Evolutionary conservation across 2,329 filamentous ascomycete genomes (phyloP), one percentile per base, ranked within the genome.

Genomic region (Colletotrichum shisoi): DNA sequence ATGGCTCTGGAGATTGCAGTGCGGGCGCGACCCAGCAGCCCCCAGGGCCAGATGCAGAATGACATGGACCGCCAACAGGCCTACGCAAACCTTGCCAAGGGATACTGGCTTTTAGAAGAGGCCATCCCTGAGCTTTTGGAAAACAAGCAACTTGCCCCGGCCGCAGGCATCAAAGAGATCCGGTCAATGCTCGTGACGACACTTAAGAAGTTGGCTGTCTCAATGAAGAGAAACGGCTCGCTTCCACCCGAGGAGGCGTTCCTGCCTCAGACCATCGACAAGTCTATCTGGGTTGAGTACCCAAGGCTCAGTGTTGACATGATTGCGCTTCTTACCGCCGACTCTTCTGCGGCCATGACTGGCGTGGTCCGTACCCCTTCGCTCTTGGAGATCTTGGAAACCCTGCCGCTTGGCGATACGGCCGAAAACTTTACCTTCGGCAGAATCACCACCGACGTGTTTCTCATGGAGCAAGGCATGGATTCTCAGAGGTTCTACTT

Each of bases 1-100:
- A 87, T 89, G 73, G 88, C 89, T 11, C 82, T 97, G 58, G 94
- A 97, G 76, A 78, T 80, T 13, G 83, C 89, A 45, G 88, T 96
- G 53, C 85, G 92, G 68, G 88, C 87, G 59, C 84, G 87, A 7
- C 84, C 89, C 37, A 79, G 81, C 42, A 82, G 78, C 48, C 81
- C 84, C 4, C 84, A 87, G 68, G 80, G 78, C 9, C 81, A 87
- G 71, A 80, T 83, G 74, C 79, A 84, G 72, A 84, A 82, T 70
- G 81, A 87, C 70, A 80, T 85, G 70, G 76, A 86, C 69, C 82
- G 85, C 71, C 89, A 91, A 65, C 94, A 97, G 77, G 90, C 92
- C 1, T 93, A 96, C 72, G 85, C 94, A 1, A 92, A 97, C 76
- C 81, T 97, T 57, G 89, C 92, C 27, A 97, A 97, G 76, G 85